Evolutionary conservation across 208 protist species (phyloP), one percentile per base, ranked within the genome.

Genomic region (Trypanosoma conorhini): DNA sequence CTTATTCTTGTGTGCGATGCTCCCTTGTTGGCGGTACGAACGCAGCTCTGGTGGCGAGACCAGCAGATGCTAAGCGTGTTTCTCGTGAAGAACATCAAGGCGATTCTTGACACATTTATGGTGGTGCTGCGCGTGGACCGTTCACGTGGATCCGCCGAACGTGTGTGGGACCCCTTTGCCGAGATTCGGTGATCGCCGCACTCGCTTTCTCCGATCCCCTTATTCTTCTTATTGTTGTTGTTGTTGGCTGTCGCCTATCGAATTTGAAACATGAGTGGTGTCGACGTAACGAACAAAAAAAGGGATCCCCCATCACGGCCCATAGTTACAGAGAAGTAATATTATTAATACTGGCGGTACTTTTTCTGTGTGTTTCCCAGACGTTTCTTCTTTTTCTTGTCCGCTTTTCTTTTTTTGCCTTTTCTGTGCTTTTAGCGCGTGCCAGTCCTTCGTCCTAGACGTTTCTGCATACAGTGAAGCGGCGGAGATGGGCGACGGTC

Each of bases 1-100:
- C 56, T 76, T 46, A 33, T 76, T 33, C 51, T 69, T 12, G 62
- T 76, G 54, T 76, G 72, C 30, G 72, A 76, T 64, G 63, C 64
- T 21, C 72, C 72, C 21, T n/a, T 76, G 9, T 55, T 76, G n/a
- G 46, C 58, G 56, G 60, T 65, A 46, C 62, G 72, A n/a, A 55
- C 63, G 31, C 63, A 76, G 48, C 63, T 76, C n/a, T 76, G 72
- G 72, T 64, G 48, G 35, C 0, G 57, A 30, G 59, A 59, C 3
- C 50, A 76, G 31, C 66, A 67, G 48, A 67, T 69, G 72, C 46
- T 76, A 38, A 69, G 50, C 40, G 35, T 76, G 1, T 76, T 76
- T 38, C 54, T 71, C 4, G 58, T 50, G 26, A 76, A 76, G 24
- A 76, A 76, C 58, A 64, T 76, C 22, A 76, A 76, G 50, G 38